A percentile compares a stretch with the other conserved stretches of the same genome.
These are phyloP conservation scores for Fusarium coffeatum DNA, from an alignment of 2,329 filamentous ascomycete genomes.

Conservation along the genomic window DNA sequence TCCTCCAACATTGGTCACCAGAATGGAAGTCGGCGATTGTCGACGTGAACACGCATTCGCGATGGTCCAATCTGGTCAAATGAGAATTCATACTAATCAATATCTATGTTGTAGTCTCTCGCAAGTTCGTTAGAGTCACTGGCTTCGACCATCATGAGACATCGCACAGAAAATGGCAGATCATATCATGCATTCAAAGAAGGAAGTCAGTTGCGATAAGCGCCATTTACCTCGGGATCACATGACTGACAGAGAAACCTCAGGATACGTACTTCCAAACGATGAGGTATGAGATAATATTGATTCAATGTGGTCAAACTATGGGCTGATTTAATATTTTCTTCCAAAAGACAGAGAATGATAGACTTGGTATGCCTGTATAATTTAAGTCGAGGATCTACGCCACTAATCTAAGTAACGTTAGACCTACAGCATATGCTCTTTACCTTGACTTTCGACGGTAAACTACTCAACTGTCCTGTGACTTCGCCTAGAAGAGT, in stretches of 20 bases:
- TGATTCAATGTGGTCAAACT: neutral
- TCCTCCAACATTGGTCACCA: neutral
- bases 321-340: neutral
- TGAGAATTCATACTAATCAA: neutral
- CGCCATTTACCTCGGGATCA: too few species aligned
- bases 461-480: constrained; percentile 48
- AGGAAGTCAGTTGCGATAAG: constrained; percentile 38
- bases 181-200: constrained; percentile 53
- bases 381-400: neutral
- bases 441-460: constrained; percentile 49
- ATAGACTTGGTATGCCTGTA: neutral
- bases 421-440: constrained; percentile 54
- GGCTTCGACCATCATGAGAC: constrained; percentile 51
- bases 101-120: neutral
- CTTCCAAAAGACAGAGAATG: neutral
- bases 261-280: constrained; percentile 49
- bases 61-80: neutral
- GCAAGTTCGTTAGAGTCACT: constrained; percentile 42
- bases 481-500: constrained; percentile 44
- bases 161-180: constrained; percentile 54
- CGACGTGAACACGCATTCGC: neutral
- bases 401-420: constrained; percentile 15
- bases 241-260: neutral
- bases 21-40: neutral
- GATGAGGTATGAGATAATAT: constrained; percentile 42